These are phyloP conservation scores for Drosera capensis DNA, from an alignment of 148 eudicot genomes.

Conservation along the genomic window DNA sequence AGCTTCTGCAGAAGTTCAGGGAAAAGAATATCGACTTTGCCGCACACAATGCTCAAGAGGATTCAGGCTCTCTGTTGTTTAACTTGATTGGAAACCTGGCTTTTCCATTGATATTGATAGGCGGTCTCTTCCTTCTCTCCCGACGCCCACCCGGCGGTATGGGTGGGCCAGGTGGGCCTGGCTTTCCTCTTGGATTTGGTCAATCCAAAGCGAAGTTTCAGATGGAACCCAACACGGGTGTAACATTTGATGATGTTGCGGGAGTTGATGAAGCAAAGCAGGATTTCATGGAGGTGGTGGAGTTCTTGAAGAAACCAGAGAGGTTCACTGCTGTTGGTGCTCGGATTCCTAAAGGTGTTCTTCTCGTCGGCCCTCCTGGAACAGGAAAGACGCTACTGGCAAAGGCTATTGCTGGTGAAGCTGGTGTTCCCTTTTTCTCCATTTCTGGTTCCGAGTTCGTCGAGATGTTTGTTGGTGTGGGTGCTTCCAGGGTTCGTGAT, in stretches of 20 bases:
- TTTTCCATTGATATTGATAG: slow-evolving; percentile 76
- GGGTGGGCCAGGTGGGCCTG: slow-evolving; percentile 99
- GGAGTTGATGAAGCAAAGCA: slow-evolving; percentile 99
- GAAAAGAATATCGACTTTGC: slow-evolving; percentile 95
- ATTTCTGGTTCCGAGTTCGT: slow-evolving; percentile 97
- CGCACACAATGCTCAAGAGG: slow-evolving; percentile 97
- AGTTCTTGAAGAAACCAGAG: slow-evolving; percentile 93
- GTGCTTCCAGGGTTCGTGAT: slow-evolving; percentile 96
- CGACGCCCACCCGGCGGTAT: slow-evolving; percentile 78
- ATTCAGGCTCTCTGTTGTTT: slow-evolving; percentile 68
- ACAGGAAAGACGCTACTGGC: slow-evolving; percentile 96
- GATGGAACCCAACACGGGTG: slow-evolving; percentile 98
- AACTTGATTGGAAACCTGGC: slow-evolving; percentile 91
- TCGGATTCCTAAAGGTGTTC: slow-evolving; percentile 95
- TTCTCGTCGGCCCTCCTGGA: slow-evolving; percentile 97
- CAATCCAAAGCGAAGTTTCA: slow-evolving; percentile 97
- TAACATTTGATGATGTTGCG: slow-evolving; percentile 94
- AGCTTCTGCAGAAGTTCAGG: slow-evolving; percentile 91
- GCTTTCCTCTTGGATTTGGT: slow-evolving; percentile 70
- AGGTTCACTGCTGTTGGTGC: slow-evolving; percentile 98
- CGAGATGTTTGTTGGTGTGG: slow-evolving; percentile 99
- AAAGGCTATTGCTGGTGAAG: slow-evolving; percentile 98
- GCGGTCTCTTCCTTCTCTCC: slow-evolving; percentile 91
- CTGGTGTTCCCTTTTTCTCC: slow-evolving; percentile 97
- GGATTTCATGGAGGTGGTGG: slow-evolving; percentile 97